Conservation (phyloP, 2,329 filamentous ascomycete species). For the Ophiostoma australiae region DNA sequence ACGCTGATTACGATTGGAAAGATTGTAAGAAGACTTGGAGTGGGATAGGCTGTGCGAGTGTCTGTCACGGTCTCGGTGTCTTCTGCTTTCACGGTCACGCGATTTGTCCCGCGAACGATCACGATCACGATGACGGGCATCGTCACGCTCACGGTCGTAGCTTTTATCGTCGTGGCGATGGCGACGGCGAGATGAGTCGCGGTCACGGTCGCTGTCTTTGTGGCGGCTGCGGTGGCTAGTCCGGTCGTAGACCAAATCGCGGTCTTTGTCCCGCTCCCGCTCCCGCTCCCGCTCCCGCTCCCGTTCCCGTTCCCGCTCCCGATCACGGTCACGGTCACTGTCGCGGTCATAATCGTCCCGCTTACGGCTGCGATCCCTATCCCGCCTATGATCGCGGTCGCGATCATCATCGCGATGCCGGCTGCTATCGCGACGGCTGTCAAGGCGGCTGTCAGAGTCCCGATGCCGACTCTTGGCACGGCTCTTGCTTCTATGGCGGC, state of each 20-base stretch:
- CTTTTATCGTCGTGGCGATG: conserved; percentile 9
- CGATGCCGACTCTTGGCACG: conserved; percentile 31
- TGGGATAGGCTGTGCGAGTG: not conserved
- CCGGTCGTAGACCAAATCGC: conserved; percentile 25
- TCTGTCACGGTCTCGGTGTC: conserved; percentile 34
- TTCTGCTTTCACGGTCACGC: conserved; percentile 21
- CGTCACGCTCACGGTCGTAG: conserved; percentile 32
- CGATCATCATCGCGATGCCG: conserved; percentile 38
- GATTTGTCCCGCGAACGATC: conserved; percentile 29
- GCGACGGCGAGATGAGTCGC: conserved; percentile 8
- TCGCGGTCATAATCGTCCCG: conserved; percentile 29
- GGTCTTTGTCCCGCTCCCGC: conserved; percentile 30
- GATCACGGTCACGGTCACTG: conserved; percentile 30
- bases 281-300: too few species aligned
- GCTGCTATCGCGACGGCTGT: conserved; percentile 28
- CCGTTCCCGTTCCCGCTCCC: too few species aligned
- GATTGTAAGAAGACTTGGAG: conserved; percentile 5
- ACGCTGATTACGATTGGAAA: conserved; percentile 16
- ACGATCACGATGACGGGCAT: conserved; percentile 32
- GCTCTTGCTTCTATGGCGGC: conserved; percentile 3
- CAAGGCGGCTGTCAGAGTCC: conserved; percentile 26
- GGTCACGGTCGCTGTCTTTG: conserved; percentile 15
- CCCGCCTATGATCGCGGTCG: conserved; percentile 38
- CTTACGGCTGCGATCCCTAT: conserved; percentile 27
- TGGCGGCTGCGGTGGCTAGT: conserved; percentile 24